Evolutionary conservation across 352 stramenopile genomes (phyloP).

Genomic region (Globisporangium abappressorium): DNA sequence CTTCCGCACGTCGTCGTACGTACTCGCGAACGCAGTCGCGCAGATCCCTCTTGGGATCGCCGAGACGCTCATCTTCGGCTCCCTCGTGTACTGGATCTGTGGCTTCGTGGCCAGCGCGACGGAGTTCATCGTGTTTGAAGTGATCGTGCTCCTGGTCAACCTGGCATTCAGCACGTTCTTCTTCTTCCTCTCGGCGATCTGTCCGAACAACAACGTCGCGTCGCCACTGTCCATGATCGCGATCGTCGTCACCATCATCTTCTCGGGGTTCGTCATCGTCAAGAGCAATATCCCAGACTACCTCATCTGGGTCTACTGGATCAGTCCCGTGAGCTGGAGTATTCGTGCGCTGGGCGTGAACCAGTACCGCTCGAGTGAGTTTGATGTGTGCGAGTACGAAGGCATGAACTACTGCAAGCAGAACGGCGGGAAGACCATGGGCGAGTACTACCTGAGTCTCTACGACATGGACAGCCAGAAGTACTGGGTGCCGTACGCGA

Average conservation of each 20-base stretch:
- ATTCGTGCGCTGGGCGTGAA: slow-evolving; percentile 21
- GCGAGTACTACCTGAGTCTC: slow-evolving; percentile 17
- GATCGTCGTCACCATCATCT: slow-evolving; percentile 23
- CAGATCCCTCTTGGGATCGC: slow-evolving; percentile 11
- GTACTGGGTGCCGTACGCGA: slow-evolving; percentile 11
- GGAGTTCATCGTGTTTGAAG: slow-evolving; percentile 17
- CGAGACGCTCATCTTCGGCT: slow-evolving; percentile 15
- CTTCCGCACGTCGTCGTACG: too few species aligned
- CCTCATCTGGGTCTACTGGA: slow-evolving; percentile 34
- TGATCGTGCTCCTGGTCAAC: slow-evolving; percentile 23
- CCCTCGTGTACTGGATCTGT: slow-evolving; percentile 20
- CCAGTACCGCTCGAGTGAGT: slow-evolving; percentile 16
- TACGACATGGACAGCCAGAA: slow-evolving; percentile 6
- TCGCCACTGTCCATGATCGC: slow-evolving; percentile 15
- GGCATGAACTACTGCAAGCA: slow-evolving; percentile 16
- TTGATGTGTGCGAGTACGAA: slow-evolving; percentile 13
- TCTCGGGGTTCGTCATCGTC: slow-evolving; percentile 24
- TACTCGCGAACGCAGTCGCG: slow-evolving; percentile 10
- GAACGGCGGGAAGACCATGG: slow-evolving; percentile 10
- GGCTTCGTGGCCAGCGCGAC: slow-evolving; percentile 5
- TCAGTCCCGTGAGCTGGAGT: slow-evolving; percentile 29
- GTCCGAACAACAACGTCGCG: slow-evolving; percentile 14
- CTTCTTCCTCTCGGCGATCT: slow-evolving; percentile 19
- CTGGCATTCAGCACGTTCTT: slow-evolving; percentile 23
- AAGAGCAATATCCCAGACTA: slow-evolving; percentile 6